Conservation (phyloP, 164 flowering plant species). For the Macadamia integrifolia region DNA sequence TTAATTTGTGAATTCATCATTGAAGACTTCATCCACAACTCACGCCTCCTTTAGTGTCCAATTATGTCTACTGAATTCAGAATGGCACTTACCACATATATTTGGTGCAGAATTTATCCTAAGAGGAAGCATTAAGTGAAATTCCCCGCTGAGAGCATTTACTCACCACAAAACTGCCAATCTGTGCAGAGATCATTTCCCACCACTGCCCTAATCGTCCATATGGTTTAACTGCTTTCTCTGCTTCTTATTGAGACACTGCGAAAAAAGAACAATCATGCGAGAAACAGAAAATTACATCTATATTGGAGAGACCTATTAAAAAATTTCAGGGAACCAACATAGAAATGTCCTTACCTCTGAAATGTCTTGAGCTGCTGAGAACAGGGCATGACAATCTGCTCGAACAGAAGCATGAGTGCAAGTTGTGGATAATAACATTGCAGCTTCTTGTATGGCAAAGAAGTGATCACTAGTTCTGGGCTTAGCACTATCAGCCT, state of each 20-base stretch:
- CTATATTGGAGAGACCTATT: no score
- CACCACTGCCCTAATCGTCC: constrained; percentile 59
- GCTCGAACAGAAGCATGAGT: constrained; percentile 66
- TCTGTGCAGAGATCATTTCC: constrained; percentile 68
- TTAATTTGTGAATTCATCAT: no score
- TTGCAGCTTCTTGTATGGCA: constrained; percentile 82
- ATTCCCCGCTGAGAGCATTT: not conserved
- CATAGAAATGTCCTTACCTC: not conserved
- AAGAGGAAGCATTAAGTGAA: no score
- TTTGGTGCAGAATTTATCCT: no score
- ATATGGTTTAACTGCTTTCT: constrained; percentile 36
- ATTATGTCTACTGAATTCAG: no score
- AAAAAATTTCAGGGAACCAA: not conserved
- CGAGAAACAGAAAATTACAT: not conserved
- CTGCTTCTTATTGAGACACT: constrained; percentile 57
- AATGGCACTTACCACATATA: no score
- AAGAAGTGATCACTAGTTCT: constrained; percentile 66
- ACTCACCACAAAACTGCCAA: constrained; percentile 71
- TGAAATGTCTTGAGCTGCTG: constrained; percentile 61
- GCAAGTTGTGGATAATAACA: constrained; percentile 59
- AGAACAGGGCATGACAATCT: constrained; percentile 77
- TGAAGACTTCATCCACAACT: no score
- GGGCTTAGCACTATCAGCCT: constrained; percentile 80
- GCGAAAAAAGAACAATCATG: constrained; percentile 10
- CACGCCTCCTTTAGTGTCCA: no score